phyloP scores from a whole-genome alignment of 495 filamentous ascomycete genomes.

The Platismatia glauca region DNA sequence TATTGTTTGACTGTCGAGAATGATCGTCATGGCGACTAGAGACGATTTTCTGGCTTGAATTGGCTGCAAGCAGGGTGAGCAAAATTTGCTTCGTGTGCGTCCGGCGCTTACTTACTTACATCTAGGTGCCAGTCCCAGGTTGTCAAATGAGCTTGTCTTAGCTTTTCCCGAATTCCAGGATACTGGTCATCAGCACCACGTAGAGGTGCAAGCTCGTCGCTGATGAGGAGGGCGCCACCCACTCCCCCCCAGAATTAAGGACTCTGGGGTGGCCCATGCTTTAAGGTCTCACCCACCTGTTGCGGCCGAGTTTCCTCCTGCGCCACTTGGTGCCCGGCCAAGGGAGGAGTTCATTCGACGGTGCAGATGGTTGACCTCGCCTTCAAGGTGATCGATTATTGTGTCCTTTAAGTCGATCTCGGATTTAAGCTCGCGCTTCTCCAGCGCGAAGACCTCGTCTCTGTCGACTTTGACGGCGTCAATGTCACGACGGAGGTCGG shows the following conservation, averaged over 20 bases:
- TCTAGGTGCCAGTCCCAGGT: neutral
- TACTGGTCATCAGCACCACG: no score
- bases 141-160: neutral
- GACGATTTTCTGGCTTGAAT: no score
- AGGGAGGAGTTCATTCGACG: neutral
- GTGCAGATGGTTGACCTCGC: neutral
- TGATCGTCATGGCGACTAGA: no score
- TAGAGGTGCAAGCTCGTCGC: conserved; percentile 5
- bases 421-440: neutral
- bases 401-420: no score
- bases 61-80: no score
- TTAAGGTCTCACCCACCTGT: neutral
- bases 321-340: neutral
- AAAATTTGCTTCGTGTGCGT: no score
- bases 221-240: neutral
- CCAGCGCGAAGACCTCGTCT: no score
- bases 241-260: neutral
- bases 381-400: no score
- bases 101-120: neutral
- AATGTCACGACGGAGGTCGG: no score
- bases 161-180: neutral
- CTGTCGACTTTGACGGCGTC: neutral
- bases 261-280: neutral
- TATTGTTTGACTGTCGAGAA: no score
- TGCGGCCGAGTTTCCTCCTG: conserved; percentile 26